These are phyloP conservation scores for Calcarisporium arbuscula DNA, from an alignment of 2,329 filamentous ascomycete species.

Conservation along the genomic window DNA sequence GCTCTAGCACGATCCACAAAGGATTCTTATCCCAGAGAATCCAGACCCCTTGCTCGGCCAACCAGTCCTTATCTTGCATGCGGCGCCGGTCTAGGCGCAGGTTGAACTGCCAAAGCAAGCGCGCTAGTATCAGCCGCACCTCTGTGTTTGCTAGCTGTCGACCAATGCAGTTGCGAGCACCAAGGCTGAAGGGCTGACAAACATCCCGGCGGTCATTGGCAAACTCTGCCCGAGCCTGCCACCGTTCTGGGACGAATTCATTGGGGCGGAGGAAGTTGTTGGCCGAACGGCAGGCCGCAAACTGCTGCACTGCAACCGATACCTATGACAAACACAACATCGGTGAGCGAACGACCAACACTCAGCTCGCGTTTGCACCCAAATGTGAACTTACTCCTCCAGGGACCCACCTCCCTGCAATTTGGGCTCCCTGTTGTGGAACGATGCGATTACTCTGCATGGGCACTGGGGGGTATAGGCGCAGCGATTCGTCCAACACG, in stretches of 20 bases:
- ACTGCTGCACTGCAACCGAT: not conserved
- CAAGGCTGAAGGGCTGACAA: constrained; percentile 1
- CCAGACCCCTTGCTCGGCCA: no score
- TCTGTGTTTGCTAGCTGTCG: constrained; percentile 87
- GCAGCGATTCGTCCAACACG: constrained; percentile 31
- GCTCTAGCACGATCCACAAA: no score
- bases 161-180: constrained; percentile 2
- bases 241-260: constrained; percentile 2
- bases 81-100: no score
- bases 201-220: constrained; percentile 1
- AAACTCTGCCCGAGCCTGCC: not conserved
- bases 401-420: constrained; percentile 24
- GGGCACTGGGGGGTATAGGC: constrained; percentile 34
- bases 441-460: constrained; percentile 27
- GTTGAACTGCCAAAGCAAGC: constrained; percentile 41
- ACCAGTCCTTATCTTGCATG: no score
- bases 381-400: constrained; percentile 24
- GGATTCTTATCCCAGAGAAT: no score
- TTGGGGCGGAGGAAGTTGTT: not conserved
- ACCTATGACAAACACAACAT: not conserved
- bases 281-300: not conserved
- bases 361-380: no score
- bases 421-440: constrained; percentile 18
- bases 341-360: constrained; percentile 1
- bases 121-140: constrained; percentile 61